Base-by-base conservation (phyloP, 2,329 filamentous ascomycete genomes). In the Ambrosiella beaveri region DNA sequence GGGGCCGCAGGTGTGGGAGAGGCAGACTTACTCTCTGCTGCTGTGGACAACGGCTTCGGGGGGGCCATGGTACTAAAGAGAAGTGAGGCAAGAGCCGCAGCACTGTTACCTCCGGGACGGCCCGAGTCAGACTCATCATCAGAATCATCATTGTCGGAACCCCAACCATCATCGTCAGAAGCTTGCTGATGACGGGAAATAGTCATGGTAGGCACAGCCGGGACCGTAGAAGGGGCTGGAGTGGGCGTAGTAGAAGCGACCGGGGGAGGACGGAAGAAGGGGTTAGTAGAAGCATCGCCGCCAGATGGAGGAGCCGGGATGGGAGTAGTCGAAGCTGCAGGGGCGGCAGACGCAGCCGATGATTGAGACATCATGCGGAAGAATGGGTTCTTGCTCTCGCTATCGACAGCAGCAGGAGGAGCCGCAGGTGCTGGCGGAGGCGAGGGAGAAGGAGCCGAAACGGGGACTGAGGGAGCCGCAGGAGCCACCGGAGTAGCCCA, bases 31-130 rank as follows among this genome's bases (percentile, higher is more conserved):
- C 86, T 82, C 57, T 86, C 88, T 68, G 87, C 82, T 6, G 88
- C 85, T 6, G 88, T 85, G 17, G 88, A 94, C 50, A 96, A 72
- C 37, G 91, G 90, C 56, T 91, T 82, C 12, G 93, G 91, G 44
- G 93, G 91, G 8, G 81, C 91, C 90, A 98, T 97, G 56, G 90
- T 95, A 60, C 93, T 91, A 68, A 98, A 98, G 17, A 98, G 77
- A 61, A 96, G 93, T 6, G 88, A 95, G 13, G 93, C 93, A 41
- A 98, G 80, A 65, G 95, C 88, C 61, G 94, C 93, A 54, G 93
- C 93, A 64, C 82, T 88, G 60, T 85, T 83, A 57, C 88, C 88
- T 55, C 86, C 86, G 15, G 87, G 84, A 8, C 84, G 80, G 57
- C 89, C 85, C 58, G 90, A 86, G 58, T 91, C 85, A 40, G 81